Evolutionary conservation across 495 filamentous ascomycete genomes (phyloP), one percentile per base, ranked within the genome.

Genomic region (Aspergillus conjunctus): DNA sequence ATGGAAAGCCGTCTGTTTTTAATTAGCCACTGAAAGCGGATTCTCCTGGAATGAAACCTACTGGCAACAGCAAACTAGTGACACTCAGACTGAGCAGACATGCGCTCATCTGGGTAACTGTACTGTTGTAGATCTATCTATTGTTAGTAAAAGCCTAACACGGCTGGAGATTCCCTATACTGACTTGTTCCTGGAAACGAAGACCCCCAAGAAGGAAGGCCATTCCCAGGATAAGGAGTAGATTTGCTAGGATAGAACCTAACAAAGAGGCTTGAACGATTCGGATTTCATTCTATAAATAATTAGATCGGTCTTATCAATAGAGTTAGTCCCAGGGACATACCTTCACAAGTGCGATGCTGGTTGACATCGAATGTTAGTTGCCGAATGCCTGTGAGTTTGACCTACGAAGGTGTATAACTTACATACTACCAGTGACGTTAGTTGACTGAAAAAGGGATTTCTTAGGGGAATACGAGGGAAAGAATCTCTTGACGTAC

Each of bases 61-160:
- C 86, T 17, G 91, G 91, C 7, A 95, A 73, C 2, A 95, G 76
- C 4, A 97, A 79, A 75, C 91, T 95, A 70, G 88, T 91, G 18
- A 96, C 92, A 68, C 89, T 91, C 73, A 97, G 77, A 78, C 90
- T 92, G 61, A 97, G 85, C 49, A 97, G 79, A 76, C 91, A 95
- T 30, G 92, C 91, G 67, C 92, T 96, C 90, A 94, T 97, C 74
- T 96, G 91, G 3, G 92, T 96, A 51, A 95, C 90, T 22, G 91
- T 95, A 74, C 86, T 94, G 73, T 97, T 97, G 76, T 97, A 97
- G 60, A 96, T 87, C 85, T 92, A 51, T 51, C 0, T 20, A 4
- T 32, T 1, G 4, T 32, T 51, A n/a, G 4, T 60, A 12, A 37
- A 31, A 15, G 15, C 15, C 11, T 5, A 0, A 50, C 2, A 9